phyloP scores from a whole-genome alignment of 2,329 filamentous ascomycete genomes.

The Ophiocordyceps camponoti-saundersi region DNA sequence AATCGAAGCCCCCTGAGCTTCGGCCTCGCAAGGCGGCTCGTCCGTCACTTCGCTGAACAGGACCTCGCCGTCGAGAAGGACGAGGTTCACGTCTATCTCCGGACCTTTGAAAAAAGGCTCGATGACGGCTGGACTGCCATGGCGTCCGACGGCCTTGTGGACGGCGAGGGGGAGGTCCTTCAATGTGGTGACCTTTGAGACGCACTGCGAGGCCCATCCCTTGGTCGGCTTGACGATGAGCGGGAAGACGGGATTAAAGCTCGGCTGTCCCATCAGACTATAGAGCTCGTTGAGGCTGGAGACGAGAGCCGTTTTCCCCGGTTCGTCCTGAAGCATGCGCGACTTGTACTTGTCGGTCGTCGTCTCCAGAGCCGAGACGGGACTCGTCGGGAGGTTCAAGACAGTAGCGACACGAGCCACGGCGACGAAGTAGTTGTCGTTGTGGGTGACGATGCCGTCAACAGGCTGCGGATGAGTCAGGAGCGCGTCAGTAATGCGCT shows the following conservation, averaged over 20 bases:
- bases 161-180: neutral
- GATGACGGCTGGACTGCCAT: neutral
- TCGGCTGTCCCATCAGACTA: neutral
- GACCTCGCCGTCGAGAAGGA: neutral
- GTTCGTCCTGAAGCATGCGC: neutral
- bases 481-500: neutral
- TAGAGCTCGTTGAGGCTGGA: neutral
- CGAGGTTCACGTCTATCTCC: neutral
- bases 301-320: neutral
- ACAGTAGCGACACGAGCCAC: neutral
- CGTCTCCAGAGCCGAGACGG: neutral
- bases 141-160: neutral
- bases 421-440: neutral
- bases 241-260: neutral
- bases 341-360: neutral
- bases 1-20: neutral
- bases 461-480: neutral
- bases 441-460: neutral
- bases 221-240: neutral
- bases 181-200: neutral
- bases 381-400: neutral
- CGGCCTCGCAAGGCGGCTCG: neutral
- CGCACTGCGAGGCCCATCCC: neutral
- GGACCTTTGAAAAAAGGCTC: slow-evolving; percentile 1
- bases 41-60: neutral